Base-by-base conservation (phyloP, 2,329 filamentous ascomycete species). In the Cytospora schulzeri region DNA sequence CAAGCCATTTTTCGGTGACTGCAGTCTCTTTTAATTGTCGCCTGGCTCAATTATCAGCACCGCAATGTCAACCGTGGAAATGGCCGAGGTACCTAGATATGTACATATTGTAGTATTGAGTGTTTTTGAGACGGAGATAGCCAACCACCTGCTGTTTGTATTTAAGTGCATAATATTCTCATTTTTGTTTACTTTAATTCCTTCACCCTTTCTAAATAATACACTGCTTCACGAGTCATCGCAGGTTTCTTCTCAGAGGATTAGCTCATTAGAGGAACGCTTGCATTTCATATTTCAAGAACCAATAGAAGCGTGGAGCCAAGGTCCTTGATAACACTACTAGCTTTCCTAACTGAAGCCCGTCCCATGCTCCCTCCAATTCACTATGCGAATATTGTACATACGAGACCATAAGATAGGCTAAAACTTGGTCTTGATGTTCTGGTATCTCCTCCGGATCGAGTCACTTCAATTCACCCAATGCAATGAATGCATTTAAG, bases 401-500 rank as follows among this genome's bases (percentile, higher is more conserved):
- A 67, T 66, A 53, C 60, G 58, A 48, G 61, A 66, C 64, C 33
- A 45, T 26, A 33, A 35, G 31, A 9, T 38, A 33, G 59, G 50
- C 52, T 63, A 61, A 35, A 51, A 31, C 59, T 35, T 52, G 19
- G 29, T 33, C 41, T 50, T 28, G 24, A 15, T 56, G 60, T 60
- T 2, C 31, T 57, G 31, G 38, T 38, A 41, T 56, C 29, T 57
- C 33, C 33, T 54, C 29, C 52, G 19, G 17, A 52, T 29, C 31
- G 38, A 35, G 5, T 48, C 67, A 65, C 68, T 68, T 67, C 67
- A 67, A 69, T 58, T 67, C 58, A 60, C 53, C 41, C 45, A 55
- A 17, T 31, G 38, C 12, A 15, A 24, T 26, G 57, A 57, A 14
- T 19, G 22, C 45, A 45, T 65, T 71, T 79, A 80, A 73, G 80